These are phyloP conservation scores for Usnea hakonensis DNA, from an alignment of 495 filamentous ascomycete species.

Conservation along the genomic window DNA sequence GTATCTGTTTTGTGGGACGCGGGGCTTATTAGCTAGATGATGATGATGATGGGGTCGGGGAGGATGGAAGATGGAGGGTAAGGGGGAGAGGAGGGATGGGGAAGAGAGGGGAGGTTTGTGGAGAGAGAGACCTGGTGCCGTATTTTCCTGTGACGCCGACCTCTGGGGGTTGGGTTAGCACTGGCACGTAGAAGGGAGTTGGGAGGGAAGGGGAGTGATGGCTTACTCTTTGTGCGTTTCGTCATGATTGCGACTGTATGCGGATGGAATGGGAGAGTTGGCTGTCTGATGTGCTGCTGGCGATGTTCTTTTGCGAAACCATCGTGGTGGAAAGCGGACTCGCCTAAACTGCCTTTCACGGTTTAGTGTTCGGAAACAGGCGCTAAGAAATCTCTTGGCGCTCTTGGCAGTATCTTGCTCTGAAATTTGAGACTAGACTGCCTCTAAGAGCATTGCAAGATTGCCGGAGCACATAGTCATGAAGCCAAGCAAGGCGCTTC, in stretches of 20 bases:
- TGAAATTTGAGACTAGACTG: not conserved
- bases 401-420: not conserved
- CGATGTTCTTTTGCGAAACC: not conserved
- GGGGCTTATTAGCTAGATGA: no score
- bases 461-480: constrained; percentile 32
- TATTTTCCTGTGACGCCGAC: constrained; percentile 79
- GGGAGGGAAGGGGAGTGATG: not conserved
- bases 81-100: not conserved
- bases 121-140: constrained; percentile 51
- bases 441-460: not conserved
- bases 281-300: not conserved
- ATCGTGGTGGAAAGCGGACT: constrained; percentile 4
- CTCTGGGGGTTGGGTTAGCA: constrained; percentile 40
- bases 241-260: constrained; percentile 61
- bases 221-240: constrained; percentile 85
- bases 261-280: not conserved
- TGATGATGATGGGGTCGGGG: not conserved
- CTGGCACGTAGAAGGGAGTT: not conserved
- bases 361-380: not conserved
- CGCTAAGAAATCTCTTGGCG: not conserved
- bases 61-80: not conserved
- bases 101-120: not conserved
- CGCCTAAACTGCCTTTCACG: not conserved
- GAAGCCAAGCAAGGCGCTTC: constrained; percentile 53
- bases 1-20: constrained; percentile 51